Conservation (phyloP, 106 monocot species). For the Phalaenopsis aphrodite region DNA sequence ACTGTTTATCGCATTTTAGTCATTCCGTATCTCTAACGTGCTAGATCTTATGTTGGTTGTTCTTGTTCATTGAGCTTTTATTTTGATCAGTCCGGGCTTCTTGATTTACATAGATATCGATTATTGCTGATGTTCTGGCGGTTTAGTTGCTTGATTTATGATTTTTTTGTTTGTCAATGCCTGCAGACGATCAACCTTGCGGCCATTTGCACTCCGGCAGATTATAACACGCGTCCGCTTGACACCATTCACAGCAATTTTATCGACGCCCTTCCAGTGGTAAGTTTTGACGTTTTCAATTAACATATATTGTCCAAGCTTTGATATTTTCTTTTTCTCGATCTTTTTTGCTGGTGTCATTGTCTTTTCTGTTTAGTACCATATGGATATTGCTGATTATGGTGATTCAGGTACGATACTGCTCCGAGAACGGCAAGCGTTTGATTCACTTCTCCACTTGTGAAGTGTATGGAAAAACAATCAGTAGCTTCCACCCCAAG, state of each 20-base stretch:
- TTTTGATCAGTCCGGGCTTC: neutral
- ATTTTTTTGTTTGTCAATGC: neutral
- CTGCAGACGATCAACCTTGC: constrained; percentile 62
- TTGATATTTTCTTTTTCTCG: neutral
- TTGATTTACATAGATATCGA: neutral
- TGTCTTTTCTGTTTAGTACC: neutral
- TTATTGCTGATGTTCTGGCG: neutral
- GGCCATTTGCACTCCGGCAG: constrained; percentile 71
- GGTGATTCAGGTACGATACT: constrained; percentile 53
- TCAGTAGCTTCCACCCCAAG: constrained; percentile 61
- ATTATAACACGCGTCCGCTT: constrained; percentile 69
- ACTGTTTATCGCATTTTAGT: neutral
- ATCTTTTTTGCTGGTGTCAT: neutral
- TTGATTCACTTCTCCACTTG: constrained; percentile 75
- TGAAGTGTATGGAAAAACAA: constrained; percentile 66
- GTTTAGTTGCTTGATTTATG: too few relatives aligned
- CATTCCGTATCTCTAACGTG: neutral
- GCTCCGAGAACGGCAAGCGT: constrained; percentile 55
- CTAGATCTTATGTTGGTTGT: neutral
- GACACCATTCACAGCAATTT: constrained; percentile 80
- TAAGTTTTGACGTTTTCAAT: constrained; percentile 11
- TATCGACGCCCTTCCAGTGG: constrained; percentile 73
- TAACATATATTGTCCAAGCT: neutral
- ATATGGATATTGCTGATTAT: neutral
- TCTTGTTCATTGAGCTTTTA: neutral